Base-by-base conservation (phyloP, 495 filamentous ascomycete species). In the Daldinia caldariorum region DNA sequence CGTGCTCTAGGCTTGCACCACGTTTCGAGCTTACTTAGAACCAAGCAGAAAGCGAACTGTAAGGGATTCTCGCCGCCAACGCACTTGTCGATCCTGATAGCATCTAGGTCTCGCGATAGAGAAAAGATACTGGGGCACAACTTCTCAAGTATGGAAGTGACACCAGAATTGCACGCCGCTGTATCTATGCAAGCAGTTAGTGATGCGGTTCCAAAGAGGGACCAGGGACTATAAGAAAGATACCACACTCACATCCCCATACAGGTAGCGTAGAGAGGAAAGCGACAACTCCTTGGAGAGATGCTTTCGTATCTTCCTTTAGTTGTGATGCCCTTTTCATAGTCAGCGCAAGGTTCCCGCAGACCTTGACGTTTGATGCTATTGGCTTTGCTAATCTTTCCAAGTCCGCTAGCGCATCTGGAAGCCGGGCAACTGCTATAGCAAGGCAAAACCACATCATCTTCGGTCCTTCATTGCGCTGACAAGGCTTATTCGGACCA, bases 201-300 rank as follows among this genome's bases (percentile, higher is more conserved):
- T 12, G 7, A 31, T 6, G 4, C 13, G 16, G 31, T 18, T 7
- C 18, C 14, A 26, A 13, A 47, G 20, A 10, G 37, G 26, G 0
- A 6, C 3, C 3, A 7, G 26, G 35, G 32, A 14, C 20, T 20
- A 29, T 13, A 18, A 14, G 9, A 6, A 12, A 12, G 16, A 53
- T 22, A 45, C 26, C 2, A 13, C 18, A 66, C 70, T 66, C 8
- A 72, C 70, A 69, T 29, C 70, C 70, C 70, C 70, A 72, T n/a
- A 72, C 45, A 7, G 61, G 66, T 39, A 72, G 26, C 51, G 66
- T 72, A 26, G 65, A 32, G 12, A 72, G 61, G 8, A 72, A 69
- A 7, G 13, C 70, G 12, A 72, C 16, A 5, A 69, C 8, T 16
- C 70, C 70, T 34, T 13, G 50, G 3, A 72, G 47, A 38, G 61